Conservation (phyloP, 2,329 filamentous ascomycete genomes). For the Catunica adiposa region DNA sequence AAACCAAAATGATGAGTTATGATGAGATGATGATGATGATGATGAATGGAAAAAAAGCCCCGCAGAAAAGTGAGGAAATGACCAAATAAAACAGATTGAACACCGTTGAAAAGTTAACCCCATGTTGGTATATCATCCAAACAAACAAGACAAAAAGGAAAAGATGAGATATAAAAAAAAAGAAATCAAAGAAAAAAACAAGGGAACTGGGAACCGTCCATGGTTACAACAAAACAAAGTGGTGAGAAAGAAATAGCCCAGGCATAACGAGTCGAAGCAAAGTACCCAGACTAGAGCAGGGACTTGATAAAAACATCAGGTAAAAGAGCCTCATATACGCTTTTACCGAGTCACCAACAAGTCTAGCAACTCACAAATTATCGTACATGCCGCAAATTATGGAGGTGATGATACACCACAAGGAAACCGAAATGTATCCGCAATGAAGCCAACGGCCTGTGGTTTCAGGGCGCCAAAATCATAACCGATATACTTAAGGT, state of each 20-base stretch:
- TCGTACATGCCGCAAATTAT: neutral
- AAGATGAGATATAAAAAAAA: neutral
- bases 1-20: neutral
- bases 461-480: neutral
- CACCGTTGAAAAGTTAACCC: neutral
- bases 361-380: no score
- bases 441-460: neutral
- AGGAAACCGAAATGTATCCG: neutral
- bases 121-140: neutral
- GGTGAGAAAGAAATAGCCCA: neutral
- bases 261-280: neutral
- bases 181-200: neutral
- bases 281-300: neutral
- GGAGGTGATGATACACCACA: neutral
- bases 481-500: neutral
- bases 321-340: no score
- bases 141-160: neutral
- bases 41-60: neutral
- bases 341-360: no score
- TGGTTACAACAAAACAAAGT: neutral
- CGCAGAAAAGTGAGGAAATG: neutral
- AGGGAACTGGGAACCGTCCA: neutral
- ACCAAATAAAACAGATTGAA: slow-evolving; percentile 1
- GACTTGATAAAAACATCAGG: neutral
- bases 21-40: neutral